These are phyloP conservation scores for Suillus paluster DNA, from an alignment of 768 basidiomycete genomes.

Conservation along the genomic window DNA sequence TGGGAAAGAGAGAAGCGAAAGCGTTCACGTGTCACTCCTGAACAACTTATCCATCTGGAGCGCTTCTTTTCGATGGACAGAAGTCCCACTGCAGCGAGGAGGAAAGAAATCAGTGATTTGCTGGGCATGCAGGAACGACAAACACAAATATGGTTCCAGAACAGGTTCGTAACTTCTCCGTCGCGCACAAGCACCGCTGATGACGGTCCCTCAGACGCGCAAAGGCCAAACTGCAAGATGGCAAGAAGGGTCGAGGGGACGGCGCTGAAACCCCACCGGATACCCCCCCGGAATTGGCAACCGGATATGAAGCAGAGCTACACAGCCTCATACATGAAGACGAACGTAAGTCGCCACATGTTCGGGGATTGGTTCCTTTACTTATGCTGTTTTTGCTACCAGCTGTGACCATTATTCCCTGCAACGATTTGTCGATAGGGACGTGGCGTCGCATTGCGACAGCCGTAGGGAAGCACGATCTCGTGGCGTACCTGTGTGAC, in stretches of 20 bases:
- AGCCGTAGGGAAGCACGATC: conserved; percentile 56
- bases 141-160: conserved; percentile 92
- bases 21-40: conserved; percentile 77
- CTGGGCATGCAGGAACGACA: conserved; percentile 87
- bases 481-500: conserved; percentile 79
- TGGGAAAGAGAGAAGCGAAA: conserved; percentile 65
- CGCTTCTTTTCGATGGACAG: conserved; percentile 68
- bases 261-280: conserved; percentile 47
- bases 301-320: conserved; percentile 61
- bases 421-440: conserved; percentile 74
- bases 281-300: conserved; percentile 54
- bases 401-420: conserved; percentile 81
- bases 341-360: conserved; percentile 57
- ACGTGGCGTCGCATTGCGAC: conserved; percentile 78
- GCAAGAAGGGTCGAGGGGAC: conserved; percentile 48
- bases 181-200: conserved; percentile 1
- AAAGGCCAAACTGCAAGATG: conserved; percentile 76
- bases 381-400: not conserved
- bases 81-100: conserved; percentile 70
- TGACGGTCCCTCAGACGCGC: conserved; percentile 59
- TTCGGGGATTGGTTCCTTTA: not conserved
- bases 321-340: conserved; percentile 74
- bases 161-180: conserved; percentile 47
- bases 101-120: conserved; percentile 73
- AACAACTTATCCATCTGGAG: conserved; percentile 79